These are phyloP conservation scores for Xylaria digitata DNA, from an alignment of 2,329 filamentous ascomycete genomes.

Conservation along the genomic window DNA sequence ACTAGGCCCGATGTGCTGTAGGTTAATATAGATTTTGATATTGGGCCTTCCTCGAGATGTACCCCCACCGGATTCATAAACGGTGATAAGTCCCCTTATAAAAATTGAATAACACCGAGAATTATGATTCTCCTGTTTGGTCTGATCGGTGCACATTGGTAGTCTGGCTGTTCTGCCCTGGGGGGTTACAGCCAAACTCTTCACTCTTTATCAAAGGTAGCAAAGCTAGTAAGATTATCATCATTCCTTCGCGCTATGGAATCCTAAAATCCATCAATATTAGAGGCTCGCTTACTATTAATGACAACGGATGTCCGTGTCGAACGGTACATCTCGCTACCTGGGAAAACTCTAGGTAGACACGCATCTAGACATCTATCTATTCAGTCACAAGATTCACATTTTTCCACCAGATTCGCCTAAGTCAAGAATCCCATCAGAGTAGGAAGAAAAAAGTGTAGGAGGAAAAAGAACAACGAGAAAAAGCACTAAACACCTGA, in stretches of 20 bases:
- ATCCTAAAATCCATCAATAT: not conserved
- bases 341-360: not conserved
- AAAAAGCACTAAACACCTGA: conserved; percentile 26
- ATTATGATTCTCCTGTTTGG: not conserved
- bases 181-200: not conserved
- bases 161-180: not conserved
- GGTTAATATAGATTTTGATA: not conserved
- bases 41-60: not conserved
- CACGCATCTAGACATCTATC: conserved; percentile 20
- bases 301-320: not conserved
- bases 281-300: conserved; percentile 6
- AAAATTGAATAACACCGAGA: not conserved
- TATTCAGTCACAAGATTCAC: conserved; percentile 2
- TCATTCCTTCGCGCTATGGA: not conserved
- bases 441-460: not conserved
- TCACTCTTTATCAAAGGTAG: not conserved
- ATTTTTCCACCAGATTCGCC: not conserved
- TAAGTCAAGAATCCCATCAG: not conserved
- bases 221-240: not conserved
- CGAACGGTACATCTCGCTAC: not conserved
- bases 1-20: too few relatives aligned
- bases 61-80: not conserved
- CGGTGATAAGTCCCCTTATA: not conserved
- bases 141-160: not conserved
- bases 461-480: not conserved